A percentile compares a stretch with the other conserved stretches of the same genome.
These are phyloP conservation scores for Filosporella fistucella DNA, from an alignment of 495 filamentous ascomycete genomes.

Conservation along the genomic window DNA sequence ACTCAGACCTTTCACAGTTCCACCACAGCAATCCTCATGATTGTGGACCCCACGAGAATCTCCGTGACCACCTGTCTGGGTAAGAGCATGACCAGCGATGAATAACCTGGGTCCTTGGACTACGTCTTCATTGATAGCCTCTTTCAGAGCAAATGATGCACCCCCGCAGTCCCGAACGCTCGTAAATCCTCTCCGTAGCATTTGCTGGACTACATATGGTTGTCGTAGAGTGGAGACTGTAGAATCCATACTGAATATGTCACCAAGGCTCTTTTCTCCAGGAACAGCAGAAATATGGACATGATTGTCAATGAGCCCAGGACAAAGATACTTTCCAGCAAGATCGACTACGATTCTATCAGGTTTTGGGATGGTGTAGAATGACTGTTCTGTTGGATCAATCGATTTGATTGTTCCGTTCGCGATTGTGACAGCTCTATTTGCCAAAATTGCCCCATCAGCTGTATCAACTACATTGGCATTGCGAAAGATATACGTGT, in stretches of 20 bases:
- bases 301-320: slow-evolving; percentile 56
- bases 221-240: slow-evolving; percentile 37
- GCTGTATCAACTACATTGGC: slow-evolving; percentile 10
- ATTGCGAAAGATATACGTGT: slow-evolving; percentile 11
- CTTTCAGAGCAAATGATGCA: slow-evolving; percentile 41
- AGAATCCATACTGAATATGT: slow-evolving; percentile 30
- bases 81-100: slow-evolving; percentile 32
- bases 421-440: slow-evolving; percentile 8
- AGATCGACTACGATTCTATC: slow-evolving; percentile 30
- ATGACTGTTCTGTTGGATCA: not conserved
- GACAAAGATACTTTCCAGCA: slow-evolving; percentile 42
- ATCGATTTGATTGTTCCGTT: slow-evolving; percentile 6
- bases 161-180: slow-evolving; percentile 48
- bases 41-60: slow-evolving; percentile 37
- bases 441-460: not conserved
- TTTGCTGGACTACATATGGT: slow-evolving; percentile 40
- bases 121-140: slow-evolving; percentile 45
- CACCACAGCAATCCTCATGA: slow-evolving; percentile 39
- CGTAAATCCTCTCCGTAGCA: slow-evolving; percentile 50
- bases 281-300: slow-evolving; percentile 39
- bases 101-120: slow-evolving; percentile 40
- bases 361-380: not conserved
- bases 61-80: slow-evolving; percentile 53
- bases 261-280: slow-evolving; percentile 5
- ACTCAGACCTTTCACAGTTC: slow-evolving; percentile 29